Base-by-base conservation (phyloP, 2,329 filamentous ascomycete species). In the Ophiosphaerella korrae region DNA sequence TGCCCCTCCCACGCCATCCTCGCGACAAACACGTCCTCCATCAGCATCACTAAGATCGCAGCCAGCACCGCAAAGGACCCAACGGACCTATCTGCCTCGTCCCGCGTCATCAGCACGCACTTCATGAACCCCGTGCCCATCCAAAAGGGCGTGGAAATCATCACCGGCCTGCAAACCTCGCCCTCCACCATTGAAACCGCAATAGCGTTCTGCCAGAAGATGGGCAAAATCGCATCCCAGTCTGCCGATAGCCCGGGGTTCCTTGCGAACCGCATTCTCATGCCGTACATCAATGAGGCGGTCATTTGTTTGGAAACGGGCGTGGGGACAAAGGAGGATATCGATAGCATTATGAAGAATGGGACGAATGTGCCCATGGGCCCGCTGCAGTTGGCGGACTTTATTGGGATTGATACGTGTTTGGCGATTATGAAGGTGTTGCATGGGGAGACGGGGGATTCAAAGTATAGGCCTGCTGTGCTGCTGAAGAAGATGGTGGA, bases 41-140 rank as follows among this genome's bases (percentile, higher is more conserved):
- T 99, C 72, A 93, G 90, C 53, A 97, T 99, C 74, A 99, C 94
- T 37, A 89, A 88, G 70, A 97, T 99, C 66, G 94, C 94, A 16
- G 92, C 94, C 3, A 85, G 92, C 8, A 93, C 93, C 1, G 88
- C 86, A 23, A 80, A 81, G 48, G 85, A 96, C 69, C 88, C 91
- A 1, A 93, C 79, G 14, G 89, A 96, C 67, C 86, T 90, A 21
- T 88, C 87, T 37, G 89, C 87, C 35, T 88, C 90, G 37, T 93
- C 91, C 5, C 88, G 94, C 41, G 94, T 99, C 8, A 86, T 99
- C 48, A 91, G 90, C 44, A 97, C 94, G 13, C 94, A 99, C 75
- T 99, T 99, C 77, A 99, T 99, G 94, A 99, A 99, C 80, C 94
- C 94, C 0, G 94, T 99, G 0, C 94, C 94, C 2, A 79, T 99